A percentile compares a stretch with the other conserved stretches of the same genome.
Evolutionary conservation across 345 rosid species (phyloP).

Genomic region (Xanthoceras sorbifolium): DNA sequence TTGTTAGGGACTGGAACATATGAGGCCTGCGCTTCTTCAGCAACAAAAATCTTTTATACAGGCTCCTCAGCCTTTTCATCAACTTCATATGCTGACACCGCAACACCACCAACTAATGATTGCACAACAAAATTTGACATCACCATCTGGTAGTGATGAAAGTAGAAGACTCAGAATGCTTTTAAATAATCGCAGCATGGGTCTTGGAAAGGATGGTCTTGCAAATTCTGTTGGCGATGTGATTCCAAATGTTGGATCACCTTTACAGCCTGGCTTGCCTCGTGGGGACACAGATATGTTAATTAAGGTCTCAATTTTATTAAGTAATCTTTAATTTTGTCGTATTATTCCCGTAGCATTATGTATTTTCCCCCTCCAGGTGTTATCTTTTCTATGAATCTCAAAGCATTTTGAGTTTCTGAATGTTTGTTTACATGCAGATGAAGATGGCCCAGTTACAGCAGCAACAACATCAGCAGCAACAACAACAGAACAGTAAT

Average conservation of each 20-base stretch:
- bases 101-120: constrained; percentile 96
- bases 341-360: background rate
- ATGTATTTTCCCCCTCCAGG: background rate
- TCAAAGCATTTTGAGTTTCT: background rate
- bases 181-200: constrained; percentile 58
- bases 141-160: constrained; percentile 78
- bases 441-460: constrained; percentile 67
- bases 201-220: constrained; percentile 76
- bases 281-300: constrained; percentile 70
- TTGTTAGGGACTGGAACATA: constrained; percentile 67
- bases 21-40: constrained; percentile 76
- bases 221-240: constrained; percentile 71
- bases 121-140: constrained; percentile 81
- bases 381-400: background rate
- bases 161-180: constrained; percentile 77
- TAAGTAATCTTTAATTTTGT: background rate
- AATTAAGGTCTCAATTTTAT: constrained; percentile 53
- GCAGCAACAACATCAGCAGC: constrained; percentile 47
- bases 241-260: constrained; percentile 66
- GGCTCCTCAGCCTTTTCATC: constrained; percentile 86
- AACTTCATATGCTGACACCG: constrained; percentile 83
- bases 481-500: constrained; percentile 60
- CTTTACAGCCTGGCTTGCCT: constrained; percentile 60
- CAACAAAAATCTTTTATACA: constrained; percentile 89
- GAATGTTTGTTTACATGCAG: constrained; percentile 35